Evolutionary conservation across 1,284 basidiomycete genomes (phyloP).

Genomic region (Cystobasidium sp.): DNA sequence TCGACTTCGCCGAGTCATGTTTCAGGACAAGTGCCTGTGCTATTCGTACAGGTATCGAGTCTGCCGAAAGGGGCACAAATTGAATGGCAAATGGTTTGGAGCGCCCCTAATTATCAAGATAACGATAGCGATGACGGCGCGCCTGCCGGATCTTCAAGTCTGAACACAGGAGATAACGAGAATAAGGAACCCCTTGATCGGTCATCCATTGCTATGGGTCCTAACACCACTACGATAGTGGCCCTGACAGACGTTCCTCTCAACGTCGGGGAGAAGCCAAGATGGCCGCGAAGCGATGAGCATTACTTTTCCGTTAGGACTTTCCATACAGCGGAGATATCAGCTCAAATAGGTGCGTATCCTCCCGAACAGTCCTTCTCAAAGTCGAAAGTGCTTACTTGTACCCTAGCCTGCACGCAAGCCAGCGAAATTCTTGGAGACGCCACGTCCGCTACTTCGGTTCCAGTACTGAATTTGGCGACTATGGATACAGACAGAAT

Average conservation of each 20-base stretch:
- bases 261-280: no score
- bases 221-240: background rate
- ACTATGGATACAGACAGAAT: background rate
- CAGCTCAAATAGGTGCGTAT: no score
- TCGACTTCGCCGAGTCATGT: background rate
- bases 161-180: no score
- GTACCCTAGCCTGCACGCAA: no score
- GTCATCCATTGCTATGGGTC: background rate
- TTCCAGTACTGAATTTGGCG: slow-evolving; percentile 4
- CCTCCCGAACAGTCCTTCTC: no score
- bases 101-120: background rate
- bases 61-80: slow-evolving; percentile 74
- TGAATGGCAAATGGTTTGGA: slow-evolving; percentile 61
- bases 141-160: background rate
- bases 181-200: no score
- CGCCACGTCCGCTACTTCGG: background rate
- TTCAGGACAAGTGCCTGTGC: slow-evolving; percentile 59
- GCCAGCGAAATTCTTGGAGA: no score
- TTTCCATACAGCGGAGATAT: no score
- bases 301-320: no score
- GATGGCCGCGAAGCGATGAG: no score
- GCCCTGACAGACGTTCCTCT: no score
- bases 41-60: slow-evolving; percentile 71
- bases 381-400: no score
- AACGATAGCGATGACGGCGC: background rate